Evolutionary conservation across 768 basidiomycete genomes (phyloP).

Genomic region (Leucogyrophana mollusca): DNA sequence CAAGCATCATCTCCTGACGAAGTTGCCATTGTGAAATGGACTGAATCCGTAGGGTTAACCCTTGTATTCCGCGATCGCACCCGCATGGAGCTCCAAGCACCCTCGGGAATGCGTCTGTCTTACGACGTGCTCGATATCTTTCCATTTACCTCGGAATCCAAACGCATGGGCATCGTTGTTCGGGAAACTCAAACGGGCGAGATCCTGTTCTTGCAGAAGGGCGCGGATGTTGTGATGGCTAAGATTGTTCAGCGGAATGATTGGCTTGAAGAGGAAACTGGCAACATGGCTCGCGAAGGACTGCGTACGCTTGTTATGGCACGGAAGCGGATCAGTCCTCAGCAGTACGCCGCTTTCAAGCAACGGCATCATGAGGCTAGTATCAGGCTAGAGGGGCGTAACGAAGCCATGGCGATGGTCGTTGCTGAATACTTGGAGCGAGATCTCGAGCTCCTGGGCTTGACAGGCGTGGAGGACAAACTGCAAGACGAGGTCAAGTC

Average conservation of each 20-base stretch:
- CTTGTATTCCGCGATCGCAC: slow-evolving; percentile 89
- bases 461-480: slow-evolving; percentile 99
- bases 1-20: slow-evolving; percentile 99
- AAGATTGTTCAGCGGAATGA: slow-evolving; percentile 94
- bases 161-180: slow-evolving; percentile 98
- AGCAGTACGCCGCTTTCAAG: slow-evolving; percentile 75
- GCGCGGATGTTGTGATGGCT: slow-evolving; percentile 98
- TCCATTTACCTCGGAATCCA: slow-evolving; percentile 98
- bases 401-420: slow-evolving; percentile 76
- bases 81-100: slow-evolving; percentile 79
- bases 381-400: slow-evolving; percentile 72
- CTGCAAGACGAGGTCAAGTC: slow-evolving; percentile 95
- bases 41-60: slow-evolving; percentile 89
- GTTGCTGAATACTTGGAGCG: slow-evolving; percentile 78
- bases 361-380: slow-evolving; percentile 73
- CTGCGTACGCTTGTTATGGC: slow-evolving; percentile 92
- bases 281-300: slow-evolving; percentile 97
- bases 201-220: slow-evolving; percentile 91
- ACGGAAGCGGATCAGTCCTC: slow-evolving; percentile 68
- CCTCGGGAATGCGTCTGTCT: slow-evolving; percentile 56
- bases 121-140: slow-evolving; percentile 94
- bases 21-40: slow-evolving; percentile 98
- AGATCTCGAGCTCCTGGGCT: slow-evolving; percentile 87
- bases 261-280: slow-evolving; percentile 98
- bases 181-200: slow-evolving; percentile 75